A percentile compares a stretch with the other conserved stretches of the same genome.
Conservation (phyloP, 2,329 filamentous ascomycete genomes). For the Orbilia quercus region DNA sequence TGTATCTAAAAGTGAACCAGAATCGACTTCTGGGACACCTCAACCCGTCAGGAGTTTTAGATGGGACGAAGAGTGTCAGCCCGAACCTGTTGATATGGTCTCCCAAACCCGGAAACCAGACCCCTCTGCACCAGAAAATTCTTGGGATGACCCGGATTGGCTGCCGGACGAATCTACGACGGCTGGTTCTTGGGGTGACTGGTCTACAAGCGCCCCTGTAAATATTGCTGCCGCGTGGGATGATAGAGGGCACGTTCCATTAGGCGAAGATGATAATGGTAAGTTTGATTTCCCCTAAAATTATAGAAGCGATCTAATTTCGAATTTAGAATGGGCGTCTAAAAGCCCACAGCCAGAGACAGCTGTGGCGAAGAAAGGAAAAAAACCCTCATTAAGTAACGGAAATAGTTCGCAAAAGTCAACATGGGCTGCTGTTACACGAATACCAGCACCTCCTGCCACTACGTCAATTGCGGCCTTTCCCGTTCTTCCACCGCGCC, state of each 20-base stretch:
- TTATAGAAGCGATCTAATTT: background rate
- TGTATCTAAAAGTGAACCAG: background rate
- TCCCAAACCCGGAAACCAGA: background rate
- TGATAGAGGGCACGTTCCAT: constrained; percentile 26
- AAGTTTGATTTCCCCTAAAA: background rate
- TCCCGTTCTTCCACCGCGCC: background rate
- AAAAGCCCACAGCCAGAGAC: constrained; percentile 4
- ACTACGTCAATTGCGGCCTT: background rate
- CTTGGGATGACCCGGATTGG: constrained; percentile 20
- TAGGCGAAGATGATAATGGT: constrained; percentile 33
- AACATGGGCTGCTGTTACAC: constrained; percentile 8
- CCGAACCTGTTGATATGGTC: background rate
- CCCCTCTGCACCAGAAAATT: background rate
- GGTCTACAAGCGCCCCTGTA: constrained; percentile 19
- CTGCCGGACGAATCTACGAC: background rate
- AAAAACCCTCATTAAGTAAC: background rate
- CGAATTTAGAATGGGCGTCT: constrained; percentile 33
- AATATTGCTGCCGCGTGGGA: constrained; percentile 23
- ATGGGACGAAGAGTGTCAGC: constrained; percentile 16
- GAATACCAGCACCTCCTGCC: background rate
- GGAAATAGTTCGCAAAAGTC: background rate
- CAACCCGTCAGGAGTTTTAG: background rate
- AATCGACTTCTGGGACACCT: background rate
- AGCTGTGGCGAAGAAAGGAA: background rate
- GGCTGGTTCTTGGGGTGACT: constrained; percentile 25